Evolutionary conservation across 1,139 yeast species (phyloP).

Genomic region (Yamadazyma triangularis): DNA sequence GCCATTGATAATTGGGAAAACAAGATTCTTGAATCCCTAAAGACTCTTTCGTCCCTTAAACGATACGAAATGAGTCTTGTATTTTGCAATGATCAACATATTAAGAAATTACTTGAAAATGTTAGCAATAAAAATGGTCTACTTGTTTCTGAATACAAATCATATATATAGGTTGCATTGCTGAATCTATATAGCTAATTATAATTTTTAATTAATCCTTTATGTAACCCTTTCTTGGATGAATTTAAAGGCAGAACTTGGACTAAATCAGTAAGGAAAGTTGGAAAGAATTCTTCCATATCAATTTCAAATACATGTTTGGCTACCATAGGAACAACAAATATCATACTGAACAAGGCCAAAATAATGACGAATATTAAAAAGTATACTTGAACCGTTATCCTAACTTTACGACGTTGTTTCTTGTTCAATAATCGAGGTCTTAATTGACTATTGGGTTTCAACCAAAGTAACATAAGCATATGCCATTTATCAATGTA

Average conservation of each 20-base stretch:
- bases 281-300: slow-evolving; percentile 34
- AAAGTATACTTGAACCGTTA: slow-evolving; percentile 30
- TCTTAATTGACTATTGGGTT: slow-evolving; percentile 52
- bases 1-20: slow-evolving; percentile 16
- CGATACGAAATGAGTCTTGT: slow-evolving; percentile 22
- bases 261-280: slow-evolving; percentile 23
- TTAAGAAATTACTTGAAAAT: slow-evolving; percentile 10
- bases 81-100: slow-evolving; percentile 13
- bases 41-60: slow-evolving; percentile 18
- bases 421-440: slow-evolving; percentile 35
- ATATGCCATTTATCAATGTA: slow-evolving; percentile 73
- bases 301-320: slow-evolving; percentile 30
- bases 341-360: slow-evolving; percentile 26
- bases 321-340: slow-evolving; percentile 39
- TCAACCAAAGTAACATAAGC: slow-evolving; percentile 74
- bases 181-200: too few relatives aligned
- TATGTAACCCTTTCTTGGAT: slow-evolving; percentile 35
- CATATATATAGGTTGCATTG: too few relatives aligned
- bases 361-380: slow-evolving; percentile 38
- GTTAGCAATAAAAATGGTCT: too few relatives aligned
- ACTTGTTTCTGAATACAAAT: too few relatives aligned
- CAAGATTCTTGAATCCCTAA: slow-evolving; percentile 14
- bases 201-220: slow-evolving; percentile 11
- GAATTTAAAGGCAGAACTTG: slow-evolving; percentile 37
- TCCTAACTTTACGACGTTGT: slow-evolving; percentile 23